phyloP scores from a whole-genome alignment of 306 rosid species.

The Purshia tridentata region DNA sequence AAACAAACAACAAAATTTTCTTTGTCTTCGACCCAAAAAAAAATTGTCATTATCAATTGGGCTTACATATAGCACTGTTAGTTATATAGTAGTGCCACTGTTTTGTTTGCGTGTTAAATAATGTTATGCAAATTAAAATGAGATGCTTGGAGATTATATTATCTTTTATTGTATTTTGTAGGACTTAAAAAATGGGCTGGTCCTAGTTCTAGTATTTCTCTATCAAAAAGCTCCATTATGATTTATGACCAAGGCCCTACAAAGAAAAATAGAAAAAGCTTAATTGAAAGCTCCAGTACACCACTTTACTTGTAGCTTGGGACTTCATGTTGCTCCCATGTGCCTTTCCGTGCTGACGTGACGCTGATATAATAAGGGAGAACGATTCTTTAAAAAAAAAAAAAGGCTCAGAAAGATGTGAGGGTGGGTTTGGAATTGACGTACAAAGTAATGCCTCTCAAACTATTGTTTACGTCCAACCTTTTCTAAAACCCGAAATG shows the following conservation, averaged over 20 bases:
- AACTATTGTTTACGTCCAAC: too few relatives aligned
- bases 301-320: background rate
- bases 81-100: too few relatives aligned
- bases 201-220: background rate
- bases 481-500: too few relatives aligned
- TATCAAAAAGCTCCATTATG: background rate
- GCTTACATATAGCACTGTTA: too few relatives aligned
- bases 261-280: slow-evolving; percentile 1
- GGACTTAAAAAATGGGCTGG: background rate
- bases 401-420: too few relatives aligned
- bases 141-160: background rate
- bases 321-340: background rate
- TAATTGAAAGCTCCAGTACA: slow-evolving; percentile 1
- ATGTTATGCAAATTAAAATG: background rate
- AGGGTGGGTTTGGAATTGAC: too few relatives aligned
- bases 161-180: background rate
- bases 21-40: too few relatives aligned
- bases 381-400: background rate
- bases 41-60: too few relatives aligned
- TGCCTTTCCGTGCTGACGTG: background rate
- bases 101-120: too few relatives aligned
- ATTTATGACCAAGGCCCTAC: background rate
- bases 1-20: too few relatives aligned
- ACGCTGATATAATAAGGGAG: background rate
- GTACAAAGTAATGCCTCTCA: too few relatives aligned